A percentile compares a stretch with the other conserved stretches of the same genome.
These are phyloP conservation scores for Schizonepeta tenuifolia DNA, from an alignment of 257 asterid genomes.

Conservation along the genomic window DNA sequence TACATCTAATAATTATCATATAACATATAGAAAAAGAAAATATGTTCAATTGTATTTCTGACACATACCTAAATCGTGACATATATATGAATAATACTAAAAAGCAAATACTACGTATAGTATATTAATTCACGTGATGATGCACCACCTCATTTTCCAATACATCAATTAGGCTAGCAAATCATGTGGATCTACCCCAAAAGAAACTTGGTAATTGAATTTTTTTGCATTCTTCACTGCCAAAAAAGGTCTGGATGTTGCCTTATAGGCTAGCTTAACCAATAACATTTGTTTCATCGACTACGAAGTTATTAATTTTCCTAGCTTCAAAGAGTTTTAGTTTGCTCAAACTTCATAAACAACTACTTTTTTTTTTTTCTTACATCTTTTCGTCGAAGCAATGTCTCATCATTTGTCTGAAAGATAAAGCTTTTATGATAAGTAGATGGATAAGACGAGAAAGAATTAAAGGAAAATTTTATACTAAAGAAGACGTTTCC, in stretches of 20 bases:
- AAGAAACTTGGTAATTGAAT: slow-evolving; percentile 5
- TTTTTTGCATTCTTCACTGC: slow-evolving; percentile 15
- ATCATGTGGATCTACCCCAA: slow-evolving; percentile 21
- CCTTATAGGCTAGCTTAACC: slow-evolving; percentile 28
- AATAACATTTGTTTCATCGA: slow-evolving; percentile 31
- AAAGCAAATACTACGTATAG: background rate
- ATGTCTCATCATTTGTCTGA: slow-evolving; percentile 46
- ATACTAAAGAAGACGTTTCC: slow-evolving; percentile 41
- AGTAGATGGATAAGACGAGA: slow-evolving; percentile 35
- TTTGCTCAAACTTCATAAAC: slow-evolving; percentile 46
- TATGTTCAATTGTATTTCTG: background rate
- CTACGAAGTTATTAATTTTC: slow-evolving; percentile 21
- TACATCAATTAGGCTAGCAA: slow-evolving; percentile 20
- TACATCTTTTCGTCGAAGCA: slow-evolving; percentile 42
- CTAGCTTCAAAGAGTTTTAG: slow-evolving; percentile 28
- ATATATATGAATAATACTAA: background rate
- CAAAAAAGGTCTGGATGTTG: slow-evolving; percentile 24
- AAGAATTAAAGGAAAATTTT: slow-evolving; percentile 38
- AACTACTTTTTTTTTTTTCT: slow-evolving; percentile 26
- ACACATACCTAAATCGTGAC: background rate
- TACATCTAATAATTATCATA: too few relatives aligned
- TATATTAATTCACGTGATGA: background rate
- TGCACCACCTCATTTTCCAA: background rate
- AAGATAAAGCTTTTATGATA: slow-evolving; percentile 38
- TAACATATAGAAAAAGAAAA: background rate